Evolutionary conservation across 176 grass and related monocot species (phyloP).

Genomic region (Secale cereale): DNA sequence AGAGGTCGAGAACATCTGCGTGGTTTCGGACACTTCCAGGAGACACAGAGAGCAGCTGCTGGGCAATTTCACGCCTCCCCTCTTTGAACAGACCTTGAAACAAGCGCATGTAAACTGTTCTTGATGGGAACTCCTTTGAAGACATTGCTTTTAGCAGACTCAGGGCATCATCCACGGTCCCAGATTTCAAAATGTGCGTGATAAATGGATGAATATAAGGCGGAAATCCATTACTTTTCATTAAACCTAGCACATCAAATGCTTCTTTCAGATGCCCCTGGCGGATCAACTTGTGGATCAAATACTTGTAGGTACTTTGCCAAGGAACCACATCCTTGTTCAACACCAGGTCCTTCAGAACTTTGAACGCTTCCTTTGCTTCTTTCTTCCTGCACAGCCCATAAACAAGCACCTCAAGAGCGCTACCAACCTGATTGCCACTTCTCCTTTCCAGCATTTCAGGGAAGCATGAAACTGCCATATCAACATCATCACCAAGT

Average conservation of each 20-base stretch:
- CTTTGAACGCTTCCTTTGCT: slow-evolving; percentile 43
- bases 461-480: slow-evolving; percentile 41
- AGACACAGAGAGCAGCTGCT: slow-evolving; percentile 59
- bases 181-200: slow-evolving; percentile 58
- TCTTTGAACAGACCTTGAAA: slow-evolving; percentile 63
- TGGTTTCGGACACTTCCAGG: slow-evolving; percentile 63
- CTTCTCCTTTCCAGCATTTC: slow-evolving; percentile 44
- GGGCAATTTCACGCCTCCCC: slow-evolving; percentile 62
- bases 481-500: slow-evolving; percentile 39
- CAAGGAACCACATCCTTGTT: slow-evolving; percentile 43
- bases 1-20: slow-evolving; percentile 61
- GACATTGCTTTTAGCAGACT: slow-evolving; percentile 55
- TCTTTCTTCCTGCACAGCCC: slow-evolving; percentile 50
- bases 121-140: slow-evolving; percentile 57
- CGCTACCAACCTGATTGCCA: slow-evolving; percentile 23
- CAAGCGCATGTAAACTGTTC: slow-evolving; percentile 41
- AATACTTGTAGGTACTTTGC: slow-evolving; percentile 72
- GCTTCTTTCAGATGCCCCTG: slow-evolving; percentile 54
- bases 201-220: slow-evolving; percentile 61
- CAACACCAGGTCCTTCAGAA: slow-evolving; percentile 53
- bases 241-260: slow-evolving; percentile 51
- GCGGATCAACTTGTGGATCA: slow-evolving; percentile 52
- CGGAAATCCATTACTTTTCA: slow-evolving; percentile 61
- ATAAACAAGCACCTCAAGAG: slow-evolving; percentile 51
- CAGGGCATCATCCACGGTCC: slow-evolving; percentile 58